phyloP scores from a whole-genome alignment of 257 asterid genomes.

The Penstemon eatonii region DNA sequence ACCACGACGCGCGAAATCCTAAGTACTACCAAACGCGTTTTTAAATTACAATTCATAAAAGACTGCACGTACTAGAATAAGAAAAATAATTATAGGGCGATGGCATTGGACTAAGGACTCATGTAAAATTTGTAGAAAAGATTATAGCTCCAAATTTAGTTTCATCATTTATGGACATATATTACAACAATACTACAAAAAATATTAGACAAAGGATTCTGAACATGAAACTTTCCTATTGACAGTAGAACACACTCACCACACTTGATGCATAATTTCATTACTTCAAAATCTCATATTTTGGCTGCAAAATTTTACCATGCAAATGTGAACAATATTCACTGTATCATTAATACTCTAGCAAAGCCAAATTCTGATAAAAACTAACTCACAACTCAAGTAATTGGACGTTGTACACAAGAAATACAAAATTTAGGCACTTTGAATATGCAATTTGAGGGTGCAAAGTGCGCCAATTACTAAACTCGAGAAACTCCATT shows the following conservation, averaged over 20 bases:
- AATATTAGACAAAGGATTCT: not conserved
- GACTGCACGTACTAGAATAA: not conserved
- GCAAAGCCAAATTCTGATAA: conserved; percentile 30
- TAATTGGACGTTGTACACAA: too few relatives aligned
- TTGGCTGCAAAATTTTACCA: not conserved
- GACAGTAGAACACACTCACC: not conserved
- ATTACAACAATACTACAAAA: too few relatives aligned
- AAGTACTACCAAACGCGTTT: not conserved
- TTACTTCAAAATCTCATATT: not conserved
- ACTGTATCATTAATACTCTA: not conserved
- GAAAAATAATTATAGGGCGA: not conserved
- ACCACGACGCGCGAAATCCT: too few relatives aligned
- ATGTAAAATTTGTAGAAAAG: too few relatives aligned
- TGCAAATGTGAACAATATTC: not conserved
- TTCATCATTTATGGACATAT: not conserved
- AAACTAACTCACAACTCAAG: not conserved
- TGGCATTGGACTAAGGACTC: not conserved
- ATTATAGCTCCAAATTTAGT: not conserved
- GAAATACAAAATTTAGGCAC: too few relatives aligned
- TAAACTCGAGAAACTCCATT: not conserved
- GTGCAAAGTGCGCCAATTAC: too few relatives aligned
- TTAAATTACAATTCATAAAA: not conserved
- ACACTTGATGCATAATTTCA: not conserved
- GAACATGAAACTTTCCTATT: not conserved
- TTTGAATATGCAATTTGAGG: too few relatives aligned